A percentile compares a stretch with the other conserved stretches of the same genome.
phyloP scores from a whole-genome alignment of 257 asterid species.

The Solanum tarijense region DNA sequence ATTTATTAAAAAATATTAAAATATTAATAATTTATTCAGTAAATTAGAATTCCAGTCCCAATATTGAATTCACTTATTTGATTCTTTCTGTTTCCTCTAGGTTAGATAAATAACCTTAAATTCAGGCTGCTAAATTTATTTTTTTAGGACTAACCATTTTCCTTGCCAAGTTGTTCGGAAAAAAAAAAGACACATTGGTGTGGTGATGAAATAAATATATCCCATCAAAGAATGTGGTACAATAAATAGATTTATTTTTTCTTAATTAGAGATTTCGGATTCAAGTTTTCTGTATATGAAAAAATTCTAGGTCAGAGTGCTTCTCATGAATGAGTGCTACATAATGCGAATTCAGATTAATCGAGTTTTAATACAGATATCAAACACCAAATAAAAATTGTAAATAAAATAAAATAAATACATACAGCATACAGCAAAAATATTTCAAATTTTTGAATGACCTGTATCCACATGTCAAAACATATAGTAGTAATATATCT shows the following conservation, averaged over 20 bases:
- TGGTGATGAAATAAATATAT: not conserved
- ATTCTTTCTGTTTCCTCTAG: not conserved
- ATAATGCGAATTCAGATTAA: not conserved
- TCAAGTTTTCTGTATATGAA: not conserved
- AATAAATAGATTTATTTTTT: not conserved
- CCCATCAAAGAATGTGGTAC: not conserved
- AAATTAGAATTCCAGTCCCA: not conserved
- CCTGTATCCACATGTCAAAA: not conserved
- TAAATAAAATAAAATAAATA: not conserved
- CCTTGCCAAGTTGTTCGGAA: not conserved
- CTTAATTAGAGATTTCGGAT: not conserved
- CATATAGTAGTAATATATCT: not conserved
- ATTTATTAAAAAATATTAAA: too few species aligned
- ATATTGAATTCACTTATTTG: not conserved
- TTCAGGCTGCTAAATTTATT: not conserved
- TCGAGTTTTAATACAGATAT: not conserved
- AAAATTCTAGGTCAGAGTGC: not conserved
- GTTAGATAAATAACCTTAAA: not conserved
- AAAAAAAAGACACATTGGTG: not conserved
- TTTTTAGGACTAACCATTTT: not conserved
- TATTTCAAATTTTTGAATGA: not conserved
- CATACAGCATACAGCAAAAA: not conserved
- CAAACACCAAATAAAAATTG: not conserved
- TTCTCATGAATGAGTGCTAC: not conserved
- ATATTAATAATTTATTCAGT: not conserved